phyloP scores from a whole-genome alignment of 2,329 filamentous ascomycete species.

The Rasamsonia emersonii region DNA sequence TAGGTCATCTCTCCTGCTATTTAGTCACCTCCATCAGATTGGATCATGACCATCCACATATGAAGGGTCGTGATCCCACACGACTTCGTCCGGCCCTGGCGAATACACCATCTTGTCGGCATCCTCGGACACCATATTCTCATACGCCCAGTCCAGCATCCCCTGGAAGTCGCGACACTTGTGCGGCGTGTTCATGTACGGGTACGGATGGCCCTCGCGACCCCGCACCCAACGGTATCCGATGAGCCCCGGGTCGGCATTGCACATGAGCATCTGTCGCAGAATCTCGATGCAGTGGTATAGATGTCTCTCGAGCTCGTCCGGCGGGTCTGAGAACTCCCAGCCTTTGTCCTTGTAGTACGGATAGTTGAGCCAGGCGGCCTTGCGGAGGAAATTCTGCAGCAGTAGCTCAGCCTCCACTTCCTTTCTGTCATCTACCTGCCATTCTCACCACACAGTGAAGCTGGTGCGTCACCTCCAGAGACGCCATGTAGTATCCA shows the following conservation, averaged over 20 bases:
- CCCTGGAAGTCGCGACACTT: constrained; percentile 9
- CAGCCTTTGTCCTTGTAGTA: constrained; percentile 6
- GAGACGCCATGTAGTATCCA: constrained; percentile 10
- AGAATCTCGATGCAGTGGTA: constrained; percentile 13
- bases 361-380: constrained; percentile 8
- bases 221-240: constrained; percentile 10
- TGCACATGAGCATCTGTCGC: constrained; percentile 11
- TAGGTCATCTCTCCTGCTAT: not conserved
- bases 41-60: too few relatives aligned
- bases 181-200: constrained; percentile 10
- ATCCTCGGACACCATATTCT: constrained; percentile 3
- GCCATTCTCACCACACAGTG: constrained; percentile 10
- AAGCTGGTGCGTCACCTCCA: constrained; percentile 10
- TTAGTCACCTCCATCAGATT: not conserved
- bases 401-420: not conserved
- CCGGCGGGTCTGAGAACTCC: constrained; percentile 7
- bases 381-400: constrained; percentile 9
- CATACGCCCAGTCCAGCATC: constrained; percentile 6
- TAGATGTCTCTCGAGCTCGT: constrained; percentile 5
- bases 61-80: constrained; percentile 5
- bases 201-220: constrained; percentile 5
- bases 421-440: not conserved
- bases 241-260: constrained; percentile 9
- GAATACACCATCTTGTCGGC: constrained; percentile 4
- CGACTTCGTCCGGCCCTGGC: constrained; percentile 3